A percentile compares a stretch with the other conserved stretches of the same genome.
These are phyloP conservation scores for Xylaria intraflava DNA, from an alignment of 495 filamentous ascomycete genomes.

Conservation along the genomic window DNA sequence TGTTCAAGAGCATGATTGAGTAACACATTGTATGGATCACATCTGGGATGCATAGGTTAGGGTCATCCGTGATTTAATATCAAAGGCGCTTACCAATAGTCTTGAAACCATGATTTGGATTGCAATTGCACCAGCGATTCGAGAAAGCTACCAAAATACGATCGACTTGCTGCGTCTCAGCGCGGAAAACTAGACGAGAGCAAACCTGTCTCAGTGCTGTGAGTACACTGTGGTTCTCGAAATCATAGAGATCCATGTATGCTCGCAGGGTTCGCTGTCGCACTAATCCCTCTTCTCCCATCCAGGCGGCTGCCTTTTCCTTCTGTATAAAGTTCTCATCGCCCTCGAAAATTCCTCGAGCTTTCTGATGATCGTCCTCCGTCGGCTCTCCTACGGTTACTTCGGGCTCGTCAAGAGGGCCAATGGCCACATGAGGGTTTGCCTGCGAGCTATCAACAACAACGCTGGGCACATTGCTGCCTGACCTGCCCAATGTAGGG, in stretches of 20 bases:
- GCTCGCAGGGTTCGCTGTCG: constrained; percentile 65
- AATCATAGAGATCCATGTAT: constrained; percentile 91
- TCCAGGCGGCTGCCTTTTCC: constrained; percentile 76
- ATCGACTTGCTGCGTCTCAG: constrained; percentile 95
- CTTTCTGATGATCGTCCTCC: constrained; percentile 63
- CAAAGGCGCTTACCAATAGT: constrained; percentile 55
- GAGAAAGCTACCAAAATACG: constrained; percentile 86
- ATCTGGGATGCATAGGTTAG: constrained; percentile 45
- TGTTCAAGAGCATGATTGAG: constrained; percentile 90
- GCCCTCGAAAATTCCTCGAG: constrained; percentile 77
- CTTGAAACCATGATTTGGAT: constrained; percentile 92
- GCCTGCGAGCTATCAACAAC: constrained; percentile 35
- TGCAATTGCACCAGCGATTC: constrained; percentile 87
- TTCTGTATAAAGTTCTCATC: constrained; percentile 72
- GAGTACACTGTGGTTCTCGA: constrained; percentile 74
- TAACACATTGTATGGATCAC: constrained; percentile 97
- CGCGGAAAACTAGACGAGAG: constrained; percentile 72
- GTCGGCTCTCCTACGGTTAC: constrained; percentile 45
- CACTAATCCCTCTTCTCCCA: constrained; percentile 68
- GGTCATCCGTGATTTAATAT: background rate
- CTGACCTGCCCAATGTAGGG: constrained; percentile 32
- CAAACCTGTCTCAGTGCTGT: constrained; percentile 74
- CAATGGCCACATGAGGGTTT: constrained; percentile 19
- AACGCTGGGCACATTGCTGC: constrained; percentile 43
- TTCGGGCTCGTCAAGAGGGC: constrained; percentile 45